Base-by-base conservation (phyloP, 1,284 basidiomycete species). In the Abortiporus biennis region DNA sequence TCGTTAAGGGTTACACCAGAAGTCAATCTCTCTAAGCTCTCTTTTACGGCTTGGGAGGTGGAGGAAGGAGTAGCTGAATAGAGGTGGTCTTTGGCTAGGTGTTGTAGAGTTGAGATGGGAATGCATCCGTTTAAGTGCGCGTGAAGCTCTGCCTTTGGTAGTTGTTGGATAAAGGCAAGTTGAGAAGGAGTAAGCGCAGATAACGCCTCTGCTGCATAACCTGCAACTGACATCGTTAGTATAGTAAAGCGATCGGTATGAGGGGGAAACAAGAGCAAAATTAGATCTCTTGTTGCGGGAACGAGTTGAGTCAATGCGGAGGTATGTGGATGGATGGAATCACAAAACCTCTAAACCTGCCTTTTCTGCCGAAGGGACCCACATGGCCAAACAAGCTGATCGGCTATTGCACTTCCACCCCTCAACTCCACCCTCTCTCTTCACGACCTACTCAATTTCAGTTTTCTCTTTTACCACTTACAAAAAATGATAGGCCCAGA, bases 111-210 rank as follows among this genome's bases (percentile, higher is more conserved):
- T 0, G 63, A 39, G 20, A 89, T 63, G 1, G 87, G 87, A 21
- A 91, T 89, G 6, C 76, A 90, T 1, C 87, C 87, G 52, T 90
- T 89, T 5, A 90, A 71, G 56, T 90, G 87, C 0, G 87, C 86
- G 48, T 91, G 87, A 0, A 91, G 69, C 56, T 91, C 87, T 0
- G 86, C 85, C 60, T 89, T 90, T 13, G 82, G 82, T 0, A 88
- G 67, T 2, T 49, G 48, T 42, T 74, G 65, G 35, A 90, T 61
- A 56, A 88, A 89, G 1, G 56, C 23, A 25, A 80, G 44, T 48
- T 87, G 79, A 2, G 61, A 47, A 0, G 65, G 48, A 2, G 63
- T 64, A 15, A 90, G 68, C 2, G 76, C 72, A 0, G 53, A 54
- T 5, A 86, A 60, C 1, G 85, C 85, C 0, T 44, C 45, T 1